A percentile compares a stretch with the other conserved stretches of the same genome.
Evolutionary conservation across 495 filamentous ascomycete species (phyloP).

Genomic region (Daldinia bambusicola): DNA sequence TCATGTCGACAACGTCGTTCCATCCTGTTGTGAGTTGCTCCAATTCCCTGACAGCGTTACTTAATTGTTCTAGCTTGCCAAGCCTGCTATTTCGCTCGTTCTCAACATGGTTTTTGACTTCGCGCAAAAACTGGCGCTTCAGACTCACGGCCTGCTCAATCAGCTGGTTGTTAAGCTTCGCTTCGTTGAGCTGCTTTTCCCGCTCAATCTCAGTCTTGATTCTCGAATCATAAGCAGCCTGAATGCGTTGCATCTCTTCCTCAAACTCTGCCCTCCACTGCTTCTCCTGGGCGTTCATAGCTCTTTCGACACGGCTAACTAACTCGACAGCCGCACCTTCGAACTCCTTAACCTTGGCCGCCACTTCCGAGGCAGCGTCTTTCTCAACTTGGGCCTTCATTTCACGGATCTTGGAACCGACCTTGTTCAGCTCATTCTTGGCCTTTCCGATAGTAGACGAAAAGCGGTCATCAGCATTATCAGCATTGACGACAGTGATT

Average conservation of each 20-base stretch:
- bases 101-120: constrained; percentile 86
- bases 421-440: constrained; percentile 80
- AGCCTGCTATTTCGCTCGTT: constrained; percentile 87
- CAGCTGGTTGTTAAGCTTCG: constrained; percentile 82
- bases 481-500: constrained; percentile 89
- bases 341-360: constrained; percentile 67
- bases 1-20: constrained; percentile 86
- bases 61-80: constrained; percentile 82
- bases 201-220: constrained; percentile 78
- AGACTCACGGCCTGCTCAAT: constrained; percentile 90
- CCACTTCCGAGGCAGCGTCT: constrained; percentile 80
- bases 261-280: constrained; percentile 91
- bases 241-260: constrained; percentile 80
- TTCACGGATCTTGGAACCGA: constrained; percentile 76
- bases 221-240: constrained; percentile 78
- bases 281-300: constrained; percentile 77
- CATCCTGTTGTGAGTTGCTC: constrained; percentile 85
- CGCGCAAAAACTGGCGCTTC: constrained; percentile 80
- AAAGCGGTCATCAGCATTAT: constrained; percentile 77
- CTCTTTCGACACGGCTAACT: constrained; percentile 77
- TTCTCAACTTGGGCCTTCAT: constrained; percentile 73
- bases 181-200: constrained; percentile 77
- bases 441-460: constrained; percentile 79
- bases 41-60: constrained; percentile 77
- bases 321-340: constrained; percentile 71